Evolutionary conservation across 345 rosid species (phyloP).

Genomic region (Boechera retrofracta): DNA sequence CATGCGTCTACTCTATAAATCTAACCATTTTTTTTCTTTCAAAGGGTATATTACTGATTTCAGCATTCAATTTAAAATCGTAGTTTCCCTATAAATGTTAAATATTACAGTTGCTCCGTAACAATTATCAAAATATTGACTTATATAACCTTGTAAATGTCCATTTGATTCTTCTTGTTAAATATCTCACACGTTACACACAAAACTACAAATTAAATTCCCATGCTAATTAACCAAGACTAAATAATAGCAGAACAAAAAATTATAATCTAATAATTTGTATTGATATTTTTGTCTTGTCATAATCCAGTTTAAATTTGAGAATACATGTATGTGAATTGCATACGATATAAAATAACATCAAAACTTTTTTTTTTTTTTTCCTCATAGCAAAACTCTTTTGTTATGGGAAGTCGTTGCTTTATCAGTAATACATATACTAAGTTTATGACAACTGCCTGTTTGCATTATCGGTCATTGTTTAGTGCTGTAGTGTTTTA

Average conservation of each 20-base stretch:
- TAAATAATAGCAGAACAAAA: neutral
- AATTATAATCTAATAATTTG: neutral
- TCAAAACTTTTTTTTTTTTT: neutral
- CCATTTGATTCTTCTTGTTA: neutral
- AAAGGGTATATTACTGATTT: neutral
- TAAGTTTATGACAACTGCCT: neutral
- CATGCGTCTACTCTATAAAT: constrained; percentile 36
- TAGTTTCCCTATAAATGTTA: neutral
- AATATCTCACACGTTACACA: neutral
- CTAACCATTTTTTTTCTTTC: neutral
- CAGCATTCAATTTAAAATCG: neutral
- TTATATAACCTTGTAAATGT: constrained; percentile 1
- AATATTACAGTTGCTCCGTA: neutral
- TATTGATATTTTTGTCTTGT: neutral
- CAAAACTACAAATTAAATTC: neutral
- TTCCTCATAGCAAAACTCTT: too few relatives aligned
- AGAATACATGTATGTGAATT: neutral
- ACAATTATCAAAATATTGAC: neutral
- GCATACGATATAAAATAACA: neutral
- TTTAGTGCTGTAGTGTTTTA: neutral
- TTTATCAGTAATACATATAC: neutral
- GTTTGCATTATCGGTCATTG: neutral
- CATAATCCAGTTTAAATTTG: too few relatives aligned
- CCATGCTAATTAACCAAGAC: neutral
- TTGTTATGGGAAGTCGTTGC: too few relatives aligned